Percentiles rank a stretch among this genome's conserved stretches.
These are phyloP conservation scores for Boletus pseudo-olivaceus DNA, from an alignment of 768 basidiomycete genomes.

Conservation along the genomic window DNA sequence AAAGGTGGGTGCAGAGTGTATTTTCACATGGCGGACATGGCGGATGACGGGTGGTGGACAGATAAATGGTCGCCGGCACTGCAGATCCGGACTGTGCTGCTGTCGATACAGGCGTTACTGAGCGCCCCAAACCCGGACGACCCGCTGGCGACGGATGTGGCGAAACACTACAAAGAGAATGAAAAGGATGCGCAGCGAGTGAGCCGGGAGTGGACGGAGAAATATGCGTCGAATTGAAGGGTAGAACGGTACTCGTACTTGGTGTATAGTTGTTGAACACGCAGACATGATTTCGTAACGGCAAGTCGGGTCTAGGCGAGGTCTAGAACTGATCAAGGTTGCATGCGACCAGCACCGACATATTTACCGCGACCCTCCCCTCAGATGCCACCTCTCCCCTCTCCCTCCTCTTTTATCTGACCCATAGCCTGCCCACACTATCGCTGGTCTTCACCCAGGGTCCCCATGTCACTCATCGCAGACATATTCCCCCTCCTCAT, in stretches of 20 bases:
- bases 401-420: conserved; percentile 2
- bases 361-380: conserved; percentile 15
- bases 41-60: conserved; percentile 25
- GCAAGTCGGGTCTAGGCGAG: conserved; percentile 11
- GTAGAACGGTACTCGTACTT: too few species aligned
- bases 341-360: neutral
- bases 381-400: conserved; percentile 10
- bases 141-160: conserved; percentile 90
- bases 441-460: neutral
- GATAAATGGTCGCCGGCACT: conserved; percentile 99
- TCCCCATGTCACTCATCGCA: conserved; percentile 31
- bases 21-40: neutral
- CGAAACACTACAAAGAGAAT: conserved; percentile 98
- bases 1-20: conserved; percentile 61
- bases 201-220: conserved; percentile 93
- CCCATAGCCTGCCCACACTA: neutral
- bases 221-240: conserved; percentile 53
- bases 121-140: conserved; percentile 97
- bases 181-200: conserved; percentile 91
- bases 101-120: conserved; percentile 95
- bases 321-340: conserved; percentile 23
- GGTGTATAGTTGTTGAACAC: neutral
- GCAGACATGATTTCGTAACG: conserved; percentile 10
- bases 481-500: conserved; percentile 35
- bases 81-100: conserved; percentile 95